Evolutionary conservation across 2,329 filamentous ascomycete species (phyloP).

Genomic region (Aspergillus hortae): DNA sequence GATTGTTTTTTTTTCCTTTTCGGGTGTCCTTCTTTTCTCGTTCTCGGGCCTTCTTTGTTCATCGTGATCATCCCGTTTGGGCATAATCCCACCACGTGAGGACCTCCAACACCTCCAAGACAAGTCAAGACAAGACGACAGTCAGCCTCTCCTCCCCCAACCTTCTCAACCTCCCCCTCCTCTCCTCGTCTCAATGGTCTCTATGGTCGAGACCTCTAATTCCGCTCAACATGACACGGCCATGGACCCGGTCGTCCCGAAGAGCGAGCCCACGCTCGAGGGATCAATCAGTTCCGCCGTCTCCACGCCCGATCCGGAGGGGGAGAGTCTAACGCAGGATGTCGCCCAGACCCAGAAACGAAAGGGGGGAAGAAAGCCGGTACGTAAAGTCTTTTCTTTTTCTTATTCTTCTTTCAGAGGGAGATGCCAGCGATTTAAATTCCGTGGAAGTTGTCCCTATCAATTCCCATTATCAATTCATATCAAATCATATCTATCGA

Average conservation of each 20-base stretch:
- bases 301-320: conserved; percentile 46
- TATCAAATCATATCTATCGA: neutral
- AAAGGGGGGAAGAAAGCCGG: conserved; percentile 96
- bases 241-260: conserved; percentile 40
- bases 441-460: neutral
- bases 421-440: neutral
- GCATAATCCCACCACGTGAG: neutral
- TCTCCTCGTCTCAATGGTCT: conserved; percentile 37
- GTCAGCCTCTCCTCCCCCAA: neutral
- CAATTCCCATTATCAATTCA: neutral
- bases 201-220: conserved; percentile 40
- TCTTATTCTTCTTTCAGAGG: conserved; percentile 7
- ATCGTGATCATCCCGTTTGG: conserved; percentile 1
- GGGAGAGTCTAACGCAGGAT: conserved; percentile 38
- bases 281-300: conserved; percentile 43
- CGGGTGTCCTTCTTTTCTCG: neutral
- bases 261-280: conserved; percentile 40
- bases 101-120: neutral
- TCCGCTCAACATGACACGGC: conserved; percentile 38
- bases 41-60: conserved; percentile 5
- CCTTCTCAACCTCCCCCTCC: conserved; percentile 9
- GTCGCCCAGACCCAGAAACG: conserved; percentile 69
- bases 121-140: neutral
- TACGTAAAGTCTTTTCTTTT: conserved; percentile 49
- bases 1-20: neutral